Evolutionary conservation across 305 asterid species (phyloP), one percentile per base, ranked within the genome.

Genomic region (Solanum hybrid): DNA sequence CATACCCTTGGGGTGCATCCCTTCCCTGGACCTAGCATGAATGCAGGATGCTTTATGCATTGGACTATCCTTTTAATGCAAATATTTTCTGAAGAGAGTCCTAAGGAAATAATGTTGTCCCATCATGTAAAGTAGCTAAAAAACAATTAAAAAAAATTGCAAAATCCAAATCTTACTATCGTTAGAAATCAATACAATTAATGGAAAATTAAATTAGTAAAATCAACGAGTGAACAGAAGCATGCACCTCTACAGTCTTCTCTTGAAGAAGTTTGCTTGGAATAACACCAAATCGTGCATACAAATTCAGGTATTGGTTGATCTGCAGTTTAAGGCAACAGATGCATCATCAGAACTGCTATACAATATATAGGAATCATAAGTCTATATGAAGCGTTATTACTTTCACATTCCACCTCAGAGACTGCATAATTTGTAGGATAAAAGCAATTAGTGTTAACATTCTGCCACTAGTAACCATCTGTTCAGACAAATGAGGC

Each of bases 241-340:
- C 33, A 93, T 93, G 88, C 89, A 96, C 99, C 98, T 96, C 95
- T 97, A 95, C 93, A 75, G 94, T 90, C 88, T 90, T 94, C 89
- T 93, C 96, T 89, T 91, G 97, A 93, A 96, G 94, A 91, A 96
- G 94, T 93, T 96, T 94, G 91, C 99, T 97, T 79, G 99, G 99
- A 89, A 93, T 94, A 90, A 94, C 95, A 87, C 98, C 99, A 42
- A 91, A 92, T 67, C 94, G 96, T 39, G 92, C 89, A 93, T 95
- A 92, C 79, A 97, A 74, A 88, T 90, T 93, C 67, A 97, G 94
- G 89, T 97, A 97, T 90, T 96, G 98, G 92, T 94, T 93, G 90
- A 96, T 95, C 99, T 97, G 97, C 93, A 91, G 69, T 14, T 81
- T 40, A 86, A 75, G 78, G 36, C 29, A 92, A 86, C 24, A 61